Percentiles rank a stretch among this genome's conserved stretches.
Evolutionary conservation across 176 grass and related monocot species (phyloP).

Genomic region (Tillandsia leiboldiana): DNA sequence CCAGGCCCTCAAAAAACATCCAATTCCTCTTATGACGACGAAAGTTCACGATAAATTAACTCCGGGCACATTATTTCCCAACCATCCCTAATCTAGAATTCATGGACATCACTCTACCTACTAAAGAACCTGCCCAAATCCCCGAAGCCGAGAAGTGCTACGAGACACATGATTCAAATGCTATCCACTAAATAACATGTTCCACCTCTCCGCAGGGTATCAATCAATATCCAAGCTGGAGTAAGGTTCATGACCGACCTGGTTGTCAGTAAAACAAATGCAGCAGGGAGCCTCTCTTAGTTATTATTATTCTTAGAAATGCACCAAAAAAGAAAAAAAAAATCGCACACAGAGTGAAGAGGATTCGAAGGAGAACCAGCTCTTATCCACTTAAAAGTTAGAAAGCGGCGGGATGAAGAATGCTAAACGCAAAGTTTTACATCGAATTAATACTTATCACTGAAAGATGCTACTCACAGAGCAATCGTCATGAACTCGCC

Average conservation of each 20-base stretch:
- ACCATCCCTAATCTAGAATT: too few species aligned
- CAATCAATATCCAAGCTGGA: slow-evolving; percentile 93
- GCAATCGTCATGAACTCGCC: slow-evolving; percentile 93
- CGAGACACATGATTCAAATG: too few species aligned
- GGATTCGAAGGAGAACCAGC: neutral
- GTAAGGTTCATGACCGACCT: slow-evolving; percentile 88
- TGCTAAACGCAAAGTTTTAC: neutral
- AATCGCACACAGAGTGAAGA: neutral
- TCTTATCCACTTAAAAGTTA: neutral
- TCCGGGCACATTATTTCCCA: too few species aligned
- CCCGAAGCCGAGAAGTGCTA: too few species aligned
- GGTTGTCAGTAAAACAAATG: slow-evolving; percentile 5
- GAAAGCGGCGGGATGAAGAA: neutral
- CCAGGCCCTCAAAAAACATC: too few species aligned
- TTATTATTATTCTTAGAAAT: neutral
- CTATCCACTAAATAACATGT: too few species aligned
- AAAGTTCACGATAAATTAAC: too few species aligned
- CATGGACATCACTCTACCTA: too few species aligned
- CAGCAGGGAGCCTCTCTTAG: neutral
- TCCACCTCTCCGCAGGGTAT: neutral
- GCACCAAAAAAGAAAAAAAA: neutral
- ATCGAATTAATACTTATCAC: slow-evolving; percentile 12
- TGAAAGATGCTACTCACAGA: slow-evolving; percentile 56
- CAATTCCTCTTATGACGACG: too few species aligned
- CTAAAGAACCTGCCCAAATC: too few species aligned